A percentile compares a stretch with the other conserved stretches of the same genome.
These are phyloP conservation scores for Thermothielavioides terrestris DNA, from an alignment of 495 filamentous ascomycete species.

Conservation along the genomic window DNA sequence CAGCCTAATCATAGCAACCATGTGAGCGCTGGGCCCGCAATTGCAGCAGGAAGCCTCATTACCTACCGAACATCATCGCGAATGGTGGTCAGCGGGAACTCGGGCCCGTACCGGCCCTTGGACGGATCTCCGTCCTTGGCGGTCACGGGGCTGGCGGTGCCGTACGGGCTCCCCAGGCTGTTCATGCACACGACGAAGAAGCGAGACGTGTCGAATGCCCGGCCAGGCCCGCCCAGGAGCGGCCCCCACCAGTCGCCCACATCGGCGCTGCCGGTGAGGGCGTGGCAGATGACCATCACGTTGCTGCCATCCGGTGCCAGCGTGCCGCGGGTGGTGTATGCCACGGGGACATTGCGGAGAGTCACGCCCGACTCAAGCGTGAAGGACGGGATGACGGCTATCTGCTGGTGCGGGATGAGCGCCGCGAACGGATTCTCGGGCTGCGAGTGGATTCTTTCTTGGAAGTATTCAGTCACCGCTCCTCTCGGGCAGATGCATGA, in stretches of 20 bases:
- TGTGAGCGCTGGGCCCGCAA: neutral
- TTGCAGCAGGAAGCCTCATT: neutral
- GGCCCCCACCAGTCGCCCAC: conserved; percentile 98
- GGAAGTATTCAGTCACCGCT: conserved; percentile 47
- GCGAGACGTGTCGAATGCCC: conserved; percentile 82
- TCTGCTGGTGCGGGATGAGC: conserved; percentile 78
- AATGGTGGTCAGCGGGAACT: conserved; percentile 92
- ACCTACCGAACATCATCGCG: conserved; percentile 90
- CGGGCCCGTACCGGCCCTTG: conserved; percentile 79
- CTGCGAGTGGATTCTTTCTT: conserved; percentile 54
- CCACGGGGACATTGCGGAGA: conserved; percentile 80
- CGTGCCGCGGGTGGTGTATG: conserved; percentile 78
- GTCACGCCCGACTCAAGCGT: conserved; percentile 88
- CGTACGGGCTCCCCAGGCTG: conserved; percentile 92
- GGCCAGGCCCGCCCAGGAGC: conserved; percentile 76
- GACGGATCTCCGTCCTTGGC: conserved; percentile 66
- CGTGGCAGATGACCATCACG: conserved; percentile 95
- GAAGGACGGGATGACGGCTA: conserved; percentile 79
- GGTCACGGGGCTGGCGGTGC: conserved; percentile 91
- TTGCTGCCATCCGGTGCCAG: conserved; percentile 73
- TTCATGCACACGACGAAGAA: conserved; percentile 97
- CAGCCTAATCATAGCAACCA: conserved; percentile 50
- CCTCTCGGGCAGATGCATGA: conserved; percentile 9
- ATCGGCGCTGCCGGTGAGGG: conserved; percentile 90
- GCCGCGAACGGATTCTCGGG: conserved; percentile 86